These are phyloP conservation scores for Wilcoxina mikolae DNA, from an alignment of 495 filamentous ascomycete genomes.

Conservation along the genomic window DNA sequence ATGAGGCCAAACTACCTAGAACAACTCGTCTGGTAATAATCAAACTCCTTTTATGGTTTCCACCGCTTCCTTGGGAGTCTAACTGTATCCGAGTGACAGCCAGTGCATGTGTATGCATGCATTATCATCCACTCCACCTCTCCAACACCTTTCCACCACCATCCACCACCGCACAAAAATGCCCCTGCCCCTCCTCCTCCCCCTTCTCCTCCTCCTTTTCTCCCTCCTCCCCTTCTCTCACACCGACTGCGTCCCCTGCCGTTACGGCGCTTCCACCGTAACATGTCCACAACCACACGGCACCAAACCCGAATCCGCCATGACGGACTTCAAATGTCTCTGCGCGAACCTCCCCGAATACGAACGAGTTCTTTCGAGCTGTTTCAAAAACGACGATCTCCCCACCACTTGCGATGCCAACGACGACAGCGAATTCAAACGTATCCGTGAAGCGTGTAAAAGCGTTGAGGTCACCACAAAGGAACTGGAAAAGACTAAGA, in stretches of 20 bases:
- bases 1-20: too few species aligned
- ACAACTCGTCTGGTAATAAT: too few species aligned
- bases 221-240: neutral
- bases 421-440: neutral
- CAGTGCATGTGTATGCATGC: too few species aligned
- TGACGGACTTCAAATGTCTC: slow-evolving; percentile 1
- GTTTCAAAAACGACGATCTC: neutral
- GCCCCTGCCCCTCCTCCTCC: neutral
- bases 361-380: neutral
- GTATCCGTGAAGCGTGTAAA: neutral
- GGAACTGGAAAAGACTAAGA: neutral
- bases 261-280: neutral
- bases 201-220: neutral
- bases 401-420: neutral
- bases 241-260: neutral
- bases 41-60: too few species aligned
- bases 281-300: neutral
- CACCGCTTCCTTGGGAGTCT: too few species aligned
- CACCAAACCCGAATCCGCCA: neutral
- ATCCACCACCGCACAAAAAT: neutral
- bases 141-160: neutral
- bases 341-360: neutral
- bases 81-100: too few species aligned
- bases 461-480: neutral
- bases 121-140: too few species aligned